These are phyloP conservation scores for Cryptosporidium bovis DNA, from an alignment of 169 alveolate species.

Conservation along the genomic window DNA sequence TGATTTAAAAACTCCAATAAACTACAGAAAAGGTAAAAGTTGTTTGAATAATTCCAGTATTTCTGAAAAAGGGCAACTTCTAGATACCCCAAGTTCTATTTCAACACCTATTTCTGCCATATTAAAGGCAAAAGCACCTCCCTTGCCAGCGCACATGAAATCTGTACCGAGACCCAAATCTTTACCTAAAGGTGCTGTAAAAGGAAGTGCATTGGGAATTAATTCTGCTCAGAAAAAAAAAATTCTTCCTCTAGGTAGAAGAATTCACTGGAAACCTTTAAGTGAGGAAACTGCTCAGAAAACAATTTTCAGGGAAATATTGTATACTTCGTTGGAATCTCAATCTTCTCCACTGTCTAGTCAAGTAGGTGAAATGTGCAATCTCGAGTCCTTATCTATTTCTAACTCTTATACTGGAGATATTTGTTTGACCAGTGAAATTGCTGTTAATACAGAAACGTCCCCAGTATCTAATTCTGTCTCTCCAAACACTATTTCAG, in stretches of 20 bases:
- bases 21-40: neutral
- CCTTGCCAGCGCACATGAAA: constrained; percentile 47
- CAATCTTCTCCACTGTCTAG: constrained; percentile 62
- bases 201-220: neutral
- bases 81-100: neutral
- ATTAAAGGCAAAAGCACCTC: constrained; percentile 68
- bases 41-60: neutral
- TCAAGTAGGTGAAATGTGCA: neutral
- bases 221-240: constrained; percentile 7
- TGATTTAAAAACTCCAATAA: neutral
- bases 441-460: neutral
- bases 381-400: neutral
- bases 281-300: constrained; percentile 75
- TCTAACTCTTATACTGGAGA: constrained; percentile 13
- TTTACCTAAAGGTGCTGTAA: constrained; percentile 21
- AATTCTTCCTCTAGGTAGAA: constrained; percentile 76
- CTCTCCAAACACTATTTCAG: constrained; percentile 49
- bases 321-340: constrained; percentile 35
- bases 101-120: constrained; percentile 40
- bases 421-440: neutral
- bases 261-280: constrained; percentile 79
- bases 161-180: constrained; percentile 27
- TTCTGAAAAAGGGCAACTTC: neutral
- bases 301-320: constrained; percentile 77
- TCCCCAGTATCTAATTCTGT: constrained; percentile 31